phyloP scores from a whole-genome alignment of 495 filamentous ascomycete species.

The Neurospora sp. region DNA sequence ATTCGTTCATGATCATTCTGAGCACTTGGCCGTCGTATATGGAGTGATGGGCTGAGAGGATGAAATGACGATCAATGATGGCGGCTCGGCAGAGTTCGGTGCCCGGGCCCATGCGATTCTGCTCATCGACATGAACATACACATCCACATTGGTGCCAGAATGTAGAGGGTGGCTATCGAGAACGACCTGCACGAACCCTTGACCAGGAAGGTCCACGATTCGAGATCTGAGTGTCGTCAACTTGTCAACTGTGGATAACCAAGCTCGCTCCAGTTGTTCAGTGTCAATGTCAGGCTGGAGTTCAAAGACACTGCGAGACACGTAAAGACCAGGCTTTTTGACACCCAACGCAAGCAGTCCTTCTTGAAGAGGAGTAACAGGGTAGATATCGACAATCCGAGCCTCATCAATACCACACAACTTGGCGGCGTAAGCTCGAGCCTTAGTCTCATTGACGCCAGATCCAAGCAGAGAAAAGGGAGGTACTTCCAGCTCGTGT shows the following conservation, averaged over 20 bases:
- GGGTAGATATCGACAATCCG: conserved; percentile 33
- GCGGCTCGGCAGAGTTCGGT: conserved; percentile 13
- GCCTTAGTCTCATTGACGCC: background rate
- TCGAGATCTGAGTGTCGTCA: background rate
- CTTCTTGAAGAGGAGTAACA: conserved; percentile 34
- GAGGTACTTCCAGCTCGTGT: background rate
- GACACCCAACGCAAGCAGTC: conserved; percentile 36
- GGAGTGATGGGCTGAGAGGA: conserved; percentile 53
- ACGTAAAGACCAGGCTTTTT: conserved; percentile 26
- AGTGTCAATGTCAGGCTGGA: background rate
- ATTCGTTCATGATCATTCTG: conserved; percentile 16
- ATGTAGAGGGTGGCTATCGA: background rate
- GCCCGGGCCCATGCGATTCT: background rate
- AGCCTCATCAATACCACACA: conserved; percentile 1
- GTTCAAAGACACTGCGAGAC: conserved; percentile 7
- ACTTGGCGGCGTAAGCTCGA: background rate
- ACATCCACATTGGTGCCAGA: background rate
- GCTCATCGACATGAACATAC: background rate
- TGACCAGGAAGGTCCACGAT: background rate
- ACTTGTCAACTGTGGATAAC: conserved; percentile 8
- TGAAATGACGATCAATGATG: conserved; percentile 16
- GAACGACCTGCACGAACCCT: background rate
- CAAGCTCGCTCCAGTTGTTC: conserved; percentile 29
- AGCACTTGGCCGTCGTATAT: conserved; percentile 57
- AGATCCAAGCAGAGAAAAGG: background rate